Conservation (phyloP, 2,329 filamentous ascomycete genomes). For the Colletotrichum ledebouriae region DNA sequence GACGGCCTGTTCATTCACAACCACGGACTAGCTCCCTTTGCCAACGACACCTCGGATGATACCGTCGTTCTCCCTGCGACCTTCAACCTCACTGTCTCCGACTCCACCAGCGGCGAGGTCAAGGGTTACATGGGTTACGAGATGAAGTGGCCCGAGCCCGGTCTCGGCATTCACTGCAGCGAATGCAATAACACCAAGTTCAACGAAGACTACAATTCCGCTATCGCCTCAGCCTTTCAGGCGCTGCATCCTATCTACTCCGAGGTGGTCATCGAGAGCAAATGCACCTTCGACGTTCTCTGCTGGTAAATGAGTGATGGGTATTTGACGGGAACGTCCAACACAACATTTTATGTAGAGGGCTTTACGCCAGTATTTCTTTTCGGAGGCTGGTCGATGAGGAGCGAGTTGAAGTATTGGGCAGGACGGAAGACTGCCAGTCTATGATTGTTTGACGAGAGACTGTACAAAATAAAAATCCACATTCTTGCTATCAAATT, state of each 20-base stretch:
- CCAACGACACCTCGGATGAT: conserved; percentile 41
- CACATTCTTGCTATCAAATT: too few species aligned
- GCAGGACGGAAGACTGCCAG: too few species aligned
- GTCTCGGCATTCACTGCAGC: conserved; percentile 33
- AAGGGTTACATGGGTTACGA: conserved; percentile 40
- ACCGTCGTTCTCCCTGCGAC: conserved; percentile 33
- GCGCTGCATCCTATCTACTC: conserved; percentile 39
- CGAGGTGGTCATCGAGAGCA: conserved; percentile 38
- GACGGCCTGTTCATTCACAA: conserved; percentile 30
- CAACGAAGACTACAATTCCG: conserved; percentile 31
- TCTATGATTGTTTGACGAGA: too few species aligned
- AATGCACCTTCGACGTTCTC: conserved; percentile 30
- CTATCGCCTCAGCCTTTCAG: conserved; percentile 38
- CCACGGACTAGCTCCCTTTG: conserved; percentile 28
- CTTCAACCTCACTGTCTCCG: conserved; percentile 35
- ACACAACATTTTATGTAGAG: too few species aligned
- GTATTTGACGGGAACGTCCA: not conserved
- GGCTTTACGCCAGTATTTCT: too few species aligned
- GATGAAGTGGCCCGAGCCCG: conserved; percentile 19
- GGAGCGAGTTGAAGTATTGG: too few species aligned
- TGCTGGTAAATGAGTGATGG: conserved; percentile 25
- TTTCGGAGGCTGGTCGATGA: too few species aligned
- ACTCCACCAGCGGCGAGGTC: conserved; percentile 26
- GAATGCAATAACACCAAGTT: conserved; percentile 40
- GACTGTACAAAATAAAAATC: too few species aligned